Conservation (phyloP, 345 rosid species). For the Euclidium syriacum region DNA sequence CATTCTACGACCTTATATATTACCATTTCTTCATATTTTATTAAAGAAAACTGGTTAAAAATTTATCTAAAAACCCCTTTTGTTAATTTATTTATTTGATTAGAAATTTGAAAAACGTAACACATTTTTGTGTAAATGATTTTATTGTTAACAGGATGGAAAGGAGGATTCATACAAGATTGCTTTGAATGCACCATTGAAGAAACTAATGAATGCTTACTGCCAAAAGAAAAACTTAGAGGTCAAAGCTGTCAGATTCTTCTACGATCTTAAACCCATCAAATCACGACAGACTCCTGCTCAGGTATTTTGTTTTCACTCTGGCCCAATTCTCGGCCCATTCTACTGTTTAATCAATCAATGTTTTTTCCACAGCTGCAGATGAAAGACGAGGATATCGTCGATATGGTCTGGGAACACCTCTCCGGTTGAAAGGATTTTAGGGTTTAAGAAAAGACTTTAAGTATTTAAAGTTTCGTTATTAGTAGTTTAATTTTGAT, state of each 20-base stretch:
- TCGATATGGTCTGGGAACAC: background rate
- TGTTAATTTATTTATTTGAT: no score
- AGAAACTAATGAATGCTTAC: slow-evolving; percentile 48
- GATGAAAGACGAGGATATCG: slow-evolving; percentile 22
- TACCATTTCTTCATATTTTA: background rate
- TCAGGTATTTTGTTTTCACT: slow-evolving; percentile 35
- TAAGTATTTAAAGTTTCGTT: background rate
- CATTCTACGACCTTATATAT: no score
- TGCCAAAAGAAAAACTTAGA: slow-evolving; percentile 40
- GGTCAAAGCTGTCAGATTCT: slow-evolving; percentile 33
- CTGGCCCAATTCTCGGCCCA: no score
- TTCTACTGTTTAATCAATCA: no score
- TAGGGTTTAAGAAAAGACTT: background rate
- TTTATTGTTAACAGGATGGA: slow-evolving; percentile 37
- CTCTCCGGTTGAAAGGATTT: background rate
- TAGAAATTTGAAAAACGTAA: no score
- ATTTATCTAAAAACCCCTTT: no score
- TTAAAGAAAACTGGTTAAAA: background rate
- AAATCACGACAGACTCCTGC: slow-evolving; percentile 46
- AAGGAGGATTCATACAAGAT: slow-evolving; percentile 41
- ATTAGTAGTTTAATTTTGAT: background rate
- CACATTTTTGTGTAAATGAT: no score
- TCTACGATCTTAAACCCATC: slow-evolving; percentile 33
- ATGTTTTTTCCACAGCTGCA: background rate
- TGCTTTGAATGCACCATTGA: slow-evolving; percentile 34